Conservation (phyloP, 2,329 filamentous ascomycete genomes). For the Aspergillus latus region DNA sequence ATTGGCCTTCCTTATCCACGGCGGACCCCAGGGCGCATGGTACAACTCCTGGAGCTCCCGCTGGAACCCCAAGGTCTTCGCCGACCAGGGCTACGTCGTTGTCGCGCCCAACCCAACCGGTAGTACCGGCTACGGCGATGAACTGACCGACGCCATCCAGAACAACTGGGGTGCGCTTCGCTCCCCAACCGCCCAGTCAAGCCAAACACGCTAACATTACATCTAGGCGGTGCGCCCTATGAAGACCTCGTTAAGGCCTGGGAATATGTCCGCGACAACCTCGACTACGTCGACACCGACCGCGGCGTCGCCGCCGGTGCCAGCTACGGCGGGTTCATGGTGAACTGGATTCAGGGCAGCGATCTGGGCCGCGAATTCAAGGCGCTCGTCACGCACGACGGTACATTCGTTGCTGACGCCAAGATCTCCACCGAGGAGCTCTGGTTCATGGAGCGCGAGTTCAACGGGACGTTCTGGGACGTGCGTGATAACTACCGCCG, state of each 20-base stretch:
- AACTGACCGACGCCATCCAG: constrained; percentile 72
- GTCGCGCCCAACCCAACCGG: constrained; percentile 82
- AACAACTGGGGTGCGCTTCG: constrained; percentile 70
- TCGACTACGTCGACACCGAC: constrained; percentile 40
- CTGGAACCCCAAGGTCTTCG: constrained; percentile 84
- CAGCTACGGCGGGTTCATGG: constrained; percentile 48
- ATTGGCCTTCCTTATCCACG: constrained; percentile 76
- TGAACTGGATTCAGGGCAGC: constrained; percentile 87
- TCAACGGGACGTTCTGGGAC: constrained; percentile 51
- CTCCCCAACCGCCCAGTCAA: background rate
- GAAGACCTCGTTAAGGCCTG: constrained; percentile 76
- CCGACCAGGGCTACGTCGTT: constrained; percentile 83
- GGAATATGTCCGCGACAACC: constrained; percentile 60
- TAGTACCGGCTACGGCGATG: constrained; percentile 78
- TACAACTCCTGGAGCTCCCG: constrained; percentile 73
- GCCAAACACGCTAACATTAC: background rate
- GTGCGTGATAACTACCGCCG: constrained; percentile 64
- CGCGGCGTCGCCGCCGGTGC: constrained; percentile 43
- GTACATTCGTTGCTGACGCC: constrained; percentile 67
- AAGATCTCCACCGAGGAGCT: constrained; percentile 54
- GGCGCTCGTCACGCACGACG: constrained; percentile 84
- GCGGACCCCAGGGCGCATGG: constrained; percentile 78
- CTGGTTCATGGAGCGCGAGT: constrained; percentile 54
- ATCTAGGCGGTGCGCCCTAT: constrained; percentile 59
- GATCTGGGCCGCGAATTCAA: constrained; percentile 80